Evolutionary conservation across 2,329 filamentous ascomycete genomes (phyloP).

Genomic region (Colletotrichum sp.): DNA sequence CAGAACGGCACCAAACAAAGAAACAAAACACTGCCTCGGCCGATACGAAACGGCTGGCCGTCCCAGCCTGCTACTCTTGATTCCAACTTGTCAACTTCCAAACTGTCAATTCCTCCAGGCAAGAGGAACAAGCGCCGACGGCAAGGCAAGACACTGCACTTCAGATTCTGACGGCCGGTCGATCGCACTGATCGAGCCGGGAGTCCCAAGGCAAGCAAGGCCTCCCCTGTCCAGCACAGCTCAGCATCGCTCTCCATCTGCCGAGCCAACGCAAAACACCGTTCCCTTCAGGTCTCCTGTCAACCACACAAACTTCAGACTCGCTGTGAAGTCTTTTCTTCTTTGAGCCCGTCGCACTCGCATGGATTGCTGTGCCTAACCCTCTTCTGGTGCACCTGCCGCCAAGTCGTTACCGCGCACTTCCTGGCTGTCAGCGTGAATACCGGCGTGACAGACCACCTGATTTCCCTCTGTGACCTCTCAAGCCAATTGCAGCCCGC

Average conservation of each 20-base stretch:
- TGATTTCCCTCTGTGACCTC: background rate
- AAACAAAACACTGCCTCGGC: constrained; percentile 17
- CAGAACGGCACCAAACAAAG: constrained; percentile 6
- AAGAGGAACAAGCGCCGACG: constrained; percentile 10
- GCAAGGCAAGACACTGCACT: background rate
- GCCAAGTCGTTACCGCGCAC: background rate
- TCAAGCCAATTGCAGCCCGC: constrained; percentile 1
- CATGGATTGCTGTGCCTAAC: constrained; percentile 13
- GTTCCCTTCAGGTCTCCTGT: constrained; percentile 9
- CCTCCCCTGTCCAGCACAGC: background rate
- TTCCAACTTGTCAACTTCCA: background rate
- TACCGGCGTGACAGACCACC: constrained; percentile 10
- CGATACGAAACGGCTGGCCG: constrained; percentile 19
- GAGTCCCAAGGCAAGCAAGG: background rate
- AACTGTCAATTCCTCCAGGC: background rate
- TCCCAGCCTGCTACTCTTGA: background rate
- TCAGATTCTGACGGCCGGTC: background rate
- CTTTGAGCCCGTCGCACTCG: constrained; percentile 12
- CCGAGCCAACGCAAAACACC: constrained; percentile 21
- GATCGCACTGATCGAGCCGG: background rate
- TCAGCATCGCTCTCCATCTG: background rate
- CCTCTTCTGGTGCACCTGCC: background rate
- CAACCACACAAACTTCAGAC: constrained; percentile 12
- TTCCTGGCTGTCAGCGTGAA: constrained; percentile 3
- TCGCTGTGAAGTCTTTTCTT: constrained; percentile 2